A percentile compares a stretch with the other conserved stretches of the same genome.
Evolutionary conservation across 176 grass and related monocot species (phyloP).

Genomic region (Panicum miliaceum): DNA sequence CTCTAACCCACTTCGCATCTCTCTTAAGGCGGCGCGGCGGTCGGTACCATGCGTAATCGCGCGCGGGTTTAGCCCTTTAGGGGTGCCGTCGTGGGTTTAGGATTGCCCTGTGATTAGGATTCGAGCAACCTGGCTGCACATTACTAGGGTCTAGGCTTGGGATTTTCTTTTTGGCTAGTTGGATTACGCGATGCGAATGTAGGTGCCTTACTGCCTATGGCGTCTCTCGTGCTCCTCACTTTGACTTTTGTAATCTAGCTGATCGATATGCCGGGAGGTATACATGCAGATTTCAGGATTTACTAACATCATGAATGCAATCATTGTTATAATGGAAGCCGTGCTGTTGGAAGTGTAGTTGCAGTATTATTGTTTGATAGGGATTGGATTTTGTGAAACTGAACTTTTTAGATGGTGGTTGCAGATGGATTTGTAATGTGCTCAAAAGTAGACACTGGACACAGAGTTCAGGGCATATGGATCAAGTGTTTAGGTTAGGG

Average conservation of each 20-base stretch:
- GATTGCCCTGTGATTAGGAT: conserved; percentile 8
- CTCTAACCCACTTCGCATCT: background rate
- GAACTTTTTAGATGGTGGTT: background rate
- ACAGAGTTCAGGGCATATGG: background rate
- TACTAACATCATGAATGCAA: background rate
- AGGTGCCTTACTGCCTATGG: background rate
- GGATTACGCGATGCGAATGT: background rate
- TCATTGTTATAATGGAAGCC: background rate
- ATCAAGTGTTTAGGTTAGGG: background rate
- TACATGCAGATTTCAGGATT: background rate
- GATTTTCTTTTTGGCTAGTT: conserved; percentile 17
- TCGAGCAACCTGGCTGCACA: background rate
- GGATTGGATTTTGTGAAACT: background rate
- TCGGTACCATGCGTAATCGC: background rate
- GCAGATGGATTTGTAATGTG: background rate
- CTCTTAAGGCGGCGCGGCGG: background rate
- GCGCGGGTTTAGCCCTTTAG: conserved; percentile 32
- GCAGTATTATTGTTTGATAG: background rate
- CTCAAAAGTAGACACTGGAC: background rate
- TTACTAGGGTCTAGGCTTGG: background rate
- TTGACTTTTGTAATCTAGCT: background rate
- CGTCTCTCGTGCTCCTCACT: background rate
- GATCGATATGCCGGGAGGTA: background rate
- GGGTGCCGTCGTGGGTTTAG: background rate
- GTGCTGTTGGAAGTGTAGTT: background rate